Percentiles rank a stretch among this genome's conserved stretches.
These are phyloP conservation scores for Cytospora piceae DNA, from an alignment of 2,329 filamentous ascomycete species.

Conservation along the genomic window DNA sequence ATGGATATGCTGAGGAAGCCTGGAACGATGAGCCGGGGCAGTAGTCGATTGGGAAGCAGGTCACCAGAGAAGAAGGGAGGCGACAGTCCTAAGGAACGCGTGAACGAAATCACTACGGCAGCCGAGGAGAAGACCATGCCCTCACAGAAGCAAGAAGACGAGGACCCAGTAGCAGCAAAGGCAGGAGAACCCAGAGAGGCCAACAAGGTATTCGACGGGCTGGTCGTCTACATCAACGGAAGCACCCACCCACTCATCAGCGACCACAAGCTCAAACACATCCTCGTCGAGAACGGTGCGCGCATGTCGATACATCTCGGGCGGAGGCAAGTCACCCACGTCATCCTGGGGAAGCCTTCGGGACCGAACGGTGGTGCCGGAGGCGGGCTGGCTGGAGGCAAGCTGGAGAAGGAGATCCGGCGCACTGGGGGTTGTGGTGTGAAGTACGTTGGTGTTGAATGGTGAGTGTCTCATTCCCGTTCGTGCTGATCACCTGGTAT, in stretches of 20 bases:
- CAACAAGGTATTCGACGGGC: conserved; percentile 66
- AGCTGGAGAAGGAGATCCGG: conserved; percentile 80
- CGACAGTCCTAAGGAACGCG: no score
- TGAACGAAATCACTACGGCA: conserved; percentile 12
- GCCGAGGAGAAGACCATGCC: conserved; percentile 35
- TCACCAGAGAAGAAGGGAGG: not conserved
- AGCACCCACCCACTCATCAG: conserved; percentile 81
- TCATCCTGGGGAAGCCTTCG: conserved; percentile 72
- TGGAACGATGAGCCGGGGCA: conserved; percentile 43
- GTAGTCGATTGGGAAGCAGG: not conserved
- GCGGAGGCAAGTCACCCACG: conserved; percentile 78
- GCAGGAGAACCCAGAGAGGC: conserved; percentile 41
- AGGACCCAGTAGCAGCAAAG: conserved; percentile 39
- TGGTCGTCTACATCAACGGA: conserved; percentile 85
- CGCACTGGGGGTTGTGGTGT: conserved; percentile 69
- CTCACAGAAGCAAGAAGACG: conserved; percentile 34
- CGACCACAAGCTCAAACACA: conserved; percentile 81
- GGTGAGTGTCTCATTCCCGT: conserved; percentile 53
- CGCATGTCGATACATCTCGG: conserved; percentile 71
- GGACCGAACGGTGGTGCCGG: conserved; percentile 59
- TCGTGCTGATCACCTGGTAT: conserved; percentile 6
- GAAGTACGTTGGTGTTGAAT: conserved; percentile 81
- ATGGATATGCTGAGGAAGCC: conserved; percentile 57
- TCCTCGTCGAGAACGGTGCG: conserved; percentile 76
- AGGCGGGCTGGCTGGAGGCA: conserved; percentile 75